Conservation (phyloP, 2,329 filamentous ascomycete genomes). For the Colletotrichum acutatum region DNA sequence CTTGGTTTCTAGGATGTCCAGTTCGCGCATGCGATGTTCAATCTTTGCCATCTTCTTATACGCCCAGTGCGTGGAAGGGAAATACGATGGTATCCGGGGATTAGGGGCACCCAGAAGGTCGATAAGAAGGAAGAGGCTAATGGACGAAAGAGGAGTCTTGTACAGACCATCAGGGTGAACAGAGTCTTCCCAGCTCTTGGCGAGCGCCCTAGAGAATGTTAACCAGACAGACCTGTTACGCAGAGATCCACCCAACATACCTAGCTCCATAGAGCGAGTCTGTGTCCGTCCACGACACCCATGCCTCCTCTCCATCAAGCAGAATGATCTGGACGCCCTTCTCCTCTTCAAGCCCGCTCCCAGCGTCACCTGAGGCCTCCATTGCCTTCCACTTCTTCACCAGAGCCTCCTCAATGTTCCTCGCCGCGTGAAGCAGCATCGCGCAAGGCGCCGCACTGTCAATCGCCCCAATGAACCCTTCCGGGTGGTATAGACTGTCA, state of each 20-base stretch:
- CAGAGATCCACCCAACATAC: constrained; percentile 51
- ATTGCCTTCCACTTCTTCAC: constrained; percentile 85
- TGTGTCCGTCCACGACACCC: constrained; percentile 78
- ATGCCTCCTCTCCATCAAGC: constrained; percentile 95
- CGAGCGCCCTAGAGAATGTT: constrained; percentile 67
- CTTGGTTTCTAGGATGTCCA: constrained; percentile 73
- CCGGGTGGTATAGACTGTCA: constrained; percentile 82
- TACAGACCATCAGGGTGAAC: constrained; percentile 80
- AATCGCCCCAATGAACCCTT: constrained; percentile 91
- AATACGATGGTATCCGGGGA: constrained; percentile 85
- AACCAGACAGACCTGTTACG: background rate
- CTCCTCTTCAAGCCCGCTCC: constrained; percentile 73
- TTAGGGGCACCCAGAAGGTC: constrained; percentile 81
- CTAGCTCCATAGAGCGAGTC: constrained; percentile 92
- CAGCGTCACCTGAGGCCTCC: constrained; percentile 65
- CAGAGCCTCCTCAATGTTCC: constrained; percentile 82
- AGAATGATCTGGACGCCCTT: constrained; percentile 90
- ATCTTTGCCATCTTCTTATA: constrained; percentile 81
- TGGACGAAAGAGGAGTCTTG: constrained; percentile 78
- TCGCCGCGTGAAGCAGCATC: constrained; percentile 88
- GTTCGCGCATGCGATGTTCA: constrained; percentile 77
- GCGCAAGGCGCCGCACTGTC: constrained; percentile 96
- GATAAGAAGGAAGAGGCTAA: constrained; percentile 90
- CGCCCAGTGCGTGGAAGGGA: constrained; percentile 91
- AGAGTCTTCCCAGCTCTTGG: constrained; percentile 81